A percentile compares a stretch with the other conserved stretches of the same genome.
phyloP scores from a whole-genome alignment of 208 protist species.

The Trypanosoma avium region DNA sequence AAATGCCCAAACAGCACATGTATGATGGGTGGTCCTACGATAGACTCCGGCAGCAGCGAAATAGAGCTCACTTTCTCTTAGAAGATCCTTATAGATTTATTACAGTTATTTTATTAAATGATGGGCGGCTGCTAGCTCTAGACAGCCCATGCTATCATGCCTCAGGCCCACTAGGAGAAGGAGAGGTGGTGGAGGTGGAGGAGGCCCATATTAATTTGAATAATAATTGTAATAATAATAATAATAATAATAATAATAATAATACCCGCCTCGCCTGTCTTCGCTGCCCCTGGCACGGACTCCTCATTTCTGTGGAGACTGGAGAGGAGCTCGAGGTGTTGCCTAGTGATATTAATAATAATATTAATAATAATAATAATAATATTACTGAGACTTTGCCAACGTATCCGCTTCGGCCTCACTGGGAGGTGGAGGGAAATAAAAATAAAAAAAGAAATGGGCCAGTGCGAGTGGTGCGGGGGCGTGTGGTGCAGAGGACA shows the following conservation, averaged over 20 bases:
- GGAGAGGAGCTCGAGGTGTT: constrained; percentile 60
- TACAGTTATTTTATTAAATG: constrained; percentile 73
- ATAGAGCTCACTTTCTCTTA: constrained; percentile 81
- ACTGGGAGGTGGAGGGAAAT: constrained; percentile 24
- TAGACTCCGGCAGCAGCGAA: constrained; percentile 57
- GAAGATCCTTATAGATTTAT: constrained; percentile 81
- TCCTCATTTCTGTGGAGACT: constrained; percentile 74
- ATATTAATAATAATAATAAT: background rate
- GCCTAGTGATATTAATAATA: background rate
- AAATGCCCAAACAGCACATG: constrained; percentile 37
- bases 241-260: too few species aligned
- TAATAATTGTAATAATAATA: too few species aligned
- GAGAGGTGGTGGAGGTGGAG: constrained; percentile 79
- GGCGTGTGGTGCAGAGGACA: constrained; percentile 57
- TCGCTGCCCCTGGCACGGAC: constrained; percentile 80
- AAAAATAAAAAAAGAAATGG: constrained; percentile 22
- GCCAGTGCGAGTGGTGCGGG: constrained; percentile 23
- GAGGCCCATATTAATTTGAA: constrained; percentile 21
- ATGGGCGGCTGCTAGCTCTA: constrained; percentile 59
- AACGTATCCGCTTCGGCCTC: constrained; percentile 37
- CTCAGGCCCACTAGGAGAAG: constrained; percentile 78
- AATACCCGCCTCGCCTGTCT: constrained; percentile 84
- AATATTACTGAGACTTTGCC: constrained; percentile 2
- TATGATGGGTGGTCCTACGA: constrained; percentile 86
- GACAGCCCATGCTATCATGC: constrained; percentile 89